phyloP scores from a whole-genome alignment of 208 protist genomes.

The Acanthamoeba lenticulata region DNA sequence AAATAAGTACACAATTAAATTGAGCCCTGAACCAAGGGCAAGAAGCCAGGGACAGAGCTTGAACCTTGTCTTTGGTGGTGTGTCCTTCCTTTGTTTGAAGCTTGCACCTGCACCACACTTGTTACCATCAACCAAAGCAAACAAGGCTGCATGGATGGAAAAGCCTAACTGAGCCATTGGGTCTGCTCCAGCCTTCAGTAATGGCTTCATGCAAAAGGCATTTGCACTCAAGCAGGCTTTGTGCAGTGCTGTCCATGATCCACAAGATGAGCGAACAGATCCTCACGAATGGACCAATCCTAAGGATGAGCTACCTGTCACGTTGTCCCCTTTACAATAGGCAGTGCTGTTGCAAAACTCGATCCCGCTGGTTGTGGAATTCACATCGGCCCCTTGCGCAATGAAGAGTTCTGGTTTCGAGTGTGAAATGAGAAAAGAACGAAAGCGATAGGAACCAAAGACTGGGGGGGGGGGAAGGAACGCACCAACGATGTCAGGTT shows the following conservation, averaged over 20 bases:
- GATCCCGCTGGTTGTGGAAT: background rate
- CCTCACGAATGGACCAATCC: background rate
- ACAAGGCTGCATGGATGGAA: background rate
- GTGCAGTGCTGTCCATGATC: constrained; percentile 1
- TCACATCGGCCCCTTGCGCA: background rate
- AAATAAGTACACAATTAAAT: background rate
- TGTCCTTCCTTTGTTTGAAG: background rate
- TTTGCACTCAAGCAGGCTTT: background rate
- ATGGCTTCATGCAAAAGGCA: background rate
- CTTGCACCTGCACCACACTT: background rate
- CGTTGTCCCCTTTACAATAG: background rate
- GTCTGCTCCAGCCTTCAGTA: background rate
- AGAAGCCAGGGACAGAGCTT: background rate
- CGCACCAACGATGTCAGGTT: background rate
- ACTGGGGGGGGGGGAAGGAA: background rate
- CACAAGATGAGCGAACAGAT: too few relatives aligned
- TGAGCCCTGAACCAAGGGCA: background rate
- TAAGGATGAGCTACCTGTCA: background rate
- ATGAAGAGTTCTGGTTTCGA: background rate
- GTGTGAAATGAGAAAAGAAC: background rate
- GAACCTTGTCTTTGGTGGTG: background rate
- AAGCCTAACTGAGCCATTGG: background rate
- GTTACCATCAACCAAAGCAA: background rate
- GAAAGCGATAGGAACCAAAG: background rate
- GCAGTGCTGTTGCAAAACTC: background rate